Evolutionary conservation across 2,329 filamentous ascomycete species (phyloP).

Genomic region (Helicocarpus griseus): DNA sequence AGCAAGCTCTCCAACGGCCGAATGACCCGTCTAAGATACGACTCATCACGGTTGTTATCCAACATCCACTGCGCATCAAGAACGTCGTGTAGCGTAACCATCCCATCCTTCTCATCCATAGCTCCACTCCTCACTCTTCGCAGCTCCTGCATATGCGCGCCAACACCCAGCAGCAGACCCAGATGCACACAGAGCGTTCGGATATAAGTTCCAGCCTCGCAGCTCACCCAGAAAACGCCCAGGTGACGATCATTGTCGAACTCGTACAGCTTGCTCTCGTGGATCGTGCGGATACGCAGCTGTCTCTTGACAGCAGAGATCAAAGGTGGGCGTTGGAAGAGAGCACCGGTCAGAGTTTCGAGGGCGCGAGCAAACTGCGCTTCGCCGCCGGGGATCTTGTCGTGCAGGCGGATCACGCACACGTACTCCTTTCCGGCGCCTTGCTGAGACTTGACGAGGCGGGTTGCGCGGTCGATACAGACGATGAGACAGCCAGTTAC

Average conservation of each 20-base stretch:
- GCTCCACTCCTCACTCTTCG: constrained; percentile 87
- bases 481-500: constrained; percentile 94
- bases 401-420: constrained; percentile 87
- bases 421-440: constrained; percentile 99
- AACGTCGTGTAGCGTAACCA: constrained; percentile 92
- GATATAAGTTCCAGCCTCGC: constrained; percentile 97
- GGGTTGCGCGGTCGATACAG: constrained; percentile 91
- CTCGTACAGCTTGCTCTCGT: constrained; percentile 92
- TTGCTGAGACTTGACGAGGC: constrained; percentile 97
- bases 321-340: constrained; percentile 93
- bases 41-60: constrained; percentile 93
- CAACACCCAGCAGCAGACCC: constrained; percentile 66
- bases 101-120: constrained; percentile 80
- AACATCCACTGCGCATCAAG: constrained; percentile 92
- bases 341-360: constrained; percentile 89
- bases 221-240: constrained; percentile 98
- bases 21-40: constrained; percentile 84
- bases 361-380: constrained; percentile 86
- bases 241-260: constrained; percentile 98
- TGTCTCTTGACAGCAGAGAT: constrained; percentile 99
- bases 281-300: constrained; percentile 93
- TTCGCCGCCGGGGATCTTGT: constrained; percentile 88
- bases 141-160: constrained; percentile 97
- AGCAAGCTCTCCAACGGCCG: constrained; percentile 85
- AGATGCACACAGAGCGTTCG: constrained; percentile 95